phyloP scores from a whole-genome alignment of 73 alveolate genomes.

The Tetrahymena elliotti region DNA sequence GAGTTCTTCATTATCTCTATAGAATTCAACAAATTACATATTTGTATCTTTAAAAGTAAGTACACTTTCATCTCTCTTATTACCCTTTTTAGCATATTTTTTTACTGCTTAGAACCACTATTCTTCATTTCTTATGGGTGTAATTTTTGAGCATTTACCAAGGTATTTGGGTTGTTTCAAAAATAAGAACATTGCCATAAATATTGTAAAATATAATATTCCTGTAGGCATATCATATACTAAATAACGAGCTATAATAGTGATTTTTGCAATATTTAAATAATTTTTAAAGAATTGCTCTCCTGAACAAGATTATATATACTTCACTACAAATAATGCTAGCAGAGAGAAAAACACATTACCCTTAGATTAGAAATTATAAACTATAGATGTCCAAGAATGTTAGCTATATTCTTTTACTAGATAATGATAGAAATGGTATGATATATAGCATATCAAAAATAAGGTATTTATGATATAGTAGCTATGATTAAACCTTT shows the following conservation, averaged over 20 bases:
- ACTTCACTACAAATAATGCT: neutral
- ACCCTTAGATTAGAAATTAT: neutral
- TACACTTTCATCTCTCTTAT: neutral
- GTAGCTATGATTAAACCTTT: neutral
- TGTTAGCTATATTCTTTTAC: neutral
- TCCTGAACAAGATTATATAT: neutral
- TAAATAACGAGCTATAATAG: neutral
- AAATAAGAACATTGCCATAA: neutral
- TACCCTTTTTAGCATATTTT: neutral
- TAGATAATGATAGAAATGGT: neutral
- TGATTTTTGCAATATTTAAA: neutral
- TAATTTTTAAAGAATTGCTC: neutral
- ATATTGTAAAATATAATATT: neutral
- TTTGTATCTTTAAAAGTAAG: neutral
- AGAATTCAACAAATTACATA: neutral
- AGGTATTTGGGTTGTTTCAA: neutral
- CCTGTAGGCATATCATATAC: neutral
- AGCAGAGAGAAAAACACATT: neutral
- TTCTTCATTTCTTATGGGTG: neutral
- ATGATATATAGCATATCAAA: neutral
- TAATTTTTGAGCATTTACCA: neutral
- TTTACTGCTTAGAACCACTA: neutral
- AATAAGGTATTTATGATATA: neutral
- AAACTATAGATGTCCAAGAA: neutral
- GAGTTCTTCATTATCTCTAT: neutral